Conservation (phyloP, 257 asterid species). For the Asclepias syriaca region DNA sequence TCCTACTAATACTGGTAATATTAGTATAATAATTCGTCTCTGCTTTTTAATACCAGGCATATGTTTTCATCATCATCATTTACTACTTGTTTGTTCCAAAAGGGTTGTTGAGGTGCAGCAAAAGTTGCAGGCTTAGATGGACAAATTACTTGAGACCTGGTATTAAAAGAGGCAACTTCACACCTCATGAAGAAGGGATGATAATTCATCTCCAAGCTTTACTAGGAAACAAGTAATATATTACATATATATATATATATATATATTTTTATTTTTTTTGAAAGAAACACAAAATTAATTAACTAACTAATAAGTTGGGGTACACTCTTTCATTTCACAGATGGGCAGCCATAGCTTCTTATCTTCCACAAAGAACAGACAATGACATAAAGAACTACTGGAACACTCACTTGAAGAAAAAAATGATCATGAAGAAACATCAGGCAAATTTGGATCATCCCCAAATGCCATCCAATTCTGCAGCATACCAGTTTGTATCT, state of each 20-base stretch:
- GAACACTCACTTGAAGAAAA: slow-evolving; percentile 95
- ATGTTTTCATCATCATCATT: too few relatives aligned
- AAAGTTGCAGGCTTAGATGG: slow-evolving; percentile 96
- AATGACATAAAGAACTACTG: slow-evolving; percentile 95
- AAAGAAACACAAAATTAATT: too few relatives aligned
- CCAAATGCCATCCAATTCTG: slow-evolving; percentile 27
- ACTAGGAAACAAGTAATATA: slow-evolving; percentile 75
- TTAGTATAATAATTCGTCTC: too few relatives aligned
- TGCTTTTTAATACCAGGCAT: too few relatives aligned
- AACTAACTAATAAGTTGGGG: too few relatives aligned
- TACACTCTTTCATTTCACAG: slow-evolving; percentile 22
- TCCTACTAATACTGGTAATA: slow-evolving; percentile 72
- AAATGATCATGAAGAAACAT: slow-evolving; percentile 43
- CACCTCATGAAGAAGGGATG: slow-evolving; percentile 98
- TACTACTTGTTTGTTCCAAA: background rate
- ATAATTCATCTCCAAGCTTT: slow-evolving; percentile 93
- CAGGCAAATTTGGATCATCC: slow-evolving; percentile 44
- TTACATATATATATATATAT: too few relatives aligned
- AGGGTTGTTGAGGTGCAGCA: slow-evolving; percentile 97
- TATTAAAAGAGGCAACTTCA: slow-evolving; percentile 93
- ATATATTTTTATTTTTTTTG: too few relatives aligned
- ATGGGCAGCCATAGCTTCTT: slow-evolving; percentile 98
- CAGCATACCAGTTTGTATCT: slow-evolving; percentile 31
- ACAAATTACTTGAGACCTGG: slow-evolving; percentile 94
- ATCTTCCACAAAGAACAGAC: slow-evolving; percentile 89